Evolutionary conservation across 2,329 filamentous ascomycete genomes (phyloP).

Genomic region (Hypoxylon sp.): DNA sequence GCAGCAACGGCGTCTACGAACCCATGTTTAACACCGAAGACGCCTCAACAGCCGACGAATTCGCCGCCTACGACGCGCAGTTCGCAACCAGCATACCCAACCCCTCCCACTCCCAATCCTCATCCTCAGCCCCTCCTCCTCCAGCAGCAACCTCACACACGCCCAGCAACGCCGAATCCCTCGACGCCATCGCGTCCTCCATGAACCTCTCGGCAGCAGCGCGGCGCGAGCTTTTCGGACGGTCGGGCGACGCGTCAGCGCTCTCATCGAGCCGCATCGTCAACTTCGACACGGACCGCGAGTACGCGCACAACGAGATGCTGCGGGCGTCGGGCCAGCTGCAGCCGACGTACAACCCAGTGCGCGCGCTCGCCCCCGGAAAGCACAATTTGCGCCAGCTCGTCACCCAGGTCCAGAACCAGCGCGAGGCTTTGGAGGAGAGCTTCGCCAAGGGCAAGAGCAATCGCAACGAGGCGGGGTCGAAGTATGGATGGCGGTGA

Average conservation of each 20-base stretch:
- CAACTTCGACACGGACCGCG: constrained; percentile 89
- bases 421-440: constrained; percentile 91
- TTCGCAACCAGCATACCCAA: constrained; percentile 27
- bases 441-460: constrained; percentile 86
- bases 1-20: constrained; percentile 61
- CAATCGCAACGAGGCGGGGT: constrained; percentile 86
- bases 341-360: constrained; percentile 80
- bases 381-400: constrained; percentile 93
- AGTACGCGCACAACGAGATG: constrained; percentile 88
- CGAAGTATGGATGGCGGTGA: constrained; percentile 83
- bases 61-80: constrained; percentile 56
- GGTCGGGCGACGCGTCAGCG: constrained; percentile 63
- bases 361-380: constrained; percentile 85
- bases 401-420: constrained; percentile 84
- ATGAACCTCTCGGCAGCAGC: constrained; percentile 84
- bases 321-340: constrained; percentile 79
- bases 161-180: constrained; percentile 60
- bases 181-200: constrained; percentile 80
- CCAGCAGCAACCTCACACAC: constrained; percentile 40
- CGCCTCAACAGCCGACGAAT: constrained; percentile 52
- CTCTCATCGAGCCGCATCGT: constrained; percentile 74
- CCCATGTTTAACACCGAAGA: constrained; percentile 63
- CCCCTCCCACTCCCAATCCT: constrained; percentile 39
- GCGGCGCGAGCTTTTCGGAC: constrained; percentile 88
- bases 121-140: constrained; percentile 48